Base-by-base conservation (phyloP, 2,329 filamentous ascomycete species). In the Fonsecaea nubica region DNA sequence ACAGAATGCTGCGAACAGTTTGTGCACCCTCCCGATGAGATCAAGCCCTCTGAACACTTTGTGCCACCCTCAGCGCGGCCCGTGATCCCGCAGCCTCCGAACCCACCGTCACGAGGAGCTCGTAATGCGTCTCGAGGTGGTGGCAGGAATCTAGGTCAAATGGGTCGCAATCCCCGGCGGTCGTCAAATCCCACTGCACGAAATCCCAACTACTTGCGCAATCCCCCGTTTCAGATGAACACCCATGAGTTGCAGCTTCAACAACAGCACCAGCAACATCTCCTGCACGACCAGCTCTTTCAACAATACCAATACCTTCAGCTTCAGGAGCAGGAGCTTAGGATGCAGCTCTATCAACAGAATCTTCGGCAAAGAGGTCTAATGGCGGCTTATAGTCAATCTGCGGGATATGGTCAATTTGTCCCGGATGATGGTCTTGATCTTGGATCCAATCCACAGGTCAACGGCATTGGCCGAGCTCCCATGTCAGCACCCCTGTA, bases 1-100 rank as follows among this genome's bases (percentile, higher is more conserved):
- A 86, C 89, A 4, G 89, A 92, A 74, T 93, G 90, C 76, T 97
- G 93, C 77, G 92, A 96, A 76, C 87, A 94, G 76, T 99, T 90
- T 74, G 88, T 91, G 64, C 97, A 91, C 73, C 95, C 95, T 3
- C 90, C 92, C 63, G 93, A 69, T 60, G 71, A 71, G 30, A 64
- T 67, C 61, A 72, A 63, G 42, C 70, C 67, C 32, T 71, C 69
- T 15, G 71, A 70, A 15, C 65, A 68, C 38, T 72, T 72, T 50
- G 65, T 73, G 8, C 77, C 83, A 15, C 82, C 83, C 0, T 86
- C 87, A 72, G 84, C 86, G 6, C 83, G 83, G 67, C 83, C 84
- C 2, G 80, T 85, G 6, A 78, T 89, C 50, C 76, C 80, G 2
- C 75, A 79, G 21, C 75, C 75, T 21, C 79, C 80, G 13, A 74